Base-by-base conservation (phyloP, 345 rosid species). In the Mallotus nudiflorus region DNA sequence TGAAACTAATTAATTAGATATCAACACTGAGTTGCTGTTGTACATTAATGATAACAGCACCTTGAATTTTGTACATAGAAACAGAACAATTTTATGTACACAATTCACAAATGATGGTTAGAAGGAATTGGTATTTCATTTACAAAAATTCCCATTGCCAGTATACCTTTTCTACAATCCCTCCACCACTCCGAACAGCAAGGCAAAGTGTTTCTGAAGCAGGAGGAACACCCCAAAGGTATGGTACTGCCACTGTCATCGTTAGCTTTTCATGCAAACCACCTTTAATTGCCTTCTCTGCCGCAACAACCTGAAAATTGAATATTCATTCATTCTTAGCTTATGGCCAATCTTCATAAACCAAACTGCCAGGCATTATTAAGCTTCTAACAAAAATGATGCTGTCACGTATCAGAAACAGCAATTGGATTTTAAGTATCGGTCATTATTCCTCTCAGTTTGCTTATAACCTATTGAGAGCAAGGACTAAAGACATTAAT, bases 221-320 rank as follows among this genome's bases (percentile, higher is more conserved):
- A 9, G 97, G 96, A 63, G 98, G 98, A 61, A 91, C 96, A 0
- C 98, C 98, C 97, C 98, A 94, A 0, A 94, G 95, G 73, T 88
- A 88, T 16, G 97, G 97, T 69, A 94, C 97, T 0, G 98, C 96
- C 16, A 94, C 97, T 0, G 86, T 86, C 97, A 88, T 94, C 6
- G 83, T 91, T 62, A 94, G 83, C 83, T 91, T 91, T 81, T 94
- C 98, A 39, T 91, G 92, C 82, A 94, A 78, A 59, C 96, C 92
- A 0, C 92, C 87, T 75, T 85, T 91, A 74, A 69, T 81, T 62
- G 89, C 97, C 82, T 84, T 91, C 83, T 90, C 90, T 0, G 97
- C 88, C 39, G 84, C 85, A 64, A 94, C 96, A 50, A 89, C 75
- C 98, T 88, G 82, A 63, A 65, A 44, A 61, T 24, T 46, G 16